phyloP scores from a whole-genome alignment of 2,329 filamentous ascomycete species.

The Ophiocordyceps unilateralis region DNA sequence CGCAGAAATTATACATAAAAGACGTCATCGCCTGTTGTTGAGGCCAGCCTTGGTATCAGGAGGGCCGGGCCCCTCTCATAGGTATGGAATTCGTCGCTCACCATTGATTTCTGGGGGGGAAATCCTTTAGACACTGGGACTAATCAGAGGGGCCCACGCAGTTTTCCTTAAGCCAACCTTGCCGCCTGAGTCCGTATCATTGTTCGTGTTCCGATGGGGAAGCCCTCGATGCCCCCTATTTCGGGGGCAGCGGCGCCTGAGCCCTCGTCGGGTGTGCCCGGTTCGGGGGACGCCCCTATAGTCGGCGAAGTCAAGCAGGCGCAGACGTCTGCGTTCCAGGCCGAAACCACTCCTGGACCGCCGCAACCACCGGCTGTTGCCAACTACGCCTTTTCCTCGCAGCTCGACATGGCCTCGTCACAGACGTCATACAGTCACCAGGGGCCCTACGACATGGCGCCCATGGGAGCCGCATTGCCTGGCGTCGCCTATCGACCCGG shows the following conservation, averaged over 20 bases:
- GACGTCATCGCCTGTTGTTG: too few species aligned
- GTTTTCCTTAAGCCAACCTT: neutral
- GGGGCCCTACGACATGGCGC: slow-evolving; percentile 28
- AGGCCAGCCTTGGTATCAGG: too few species aligned
- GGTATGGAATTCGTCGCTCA: neutral
- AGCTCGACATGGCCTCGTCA: slow-evolving; percentile 23
- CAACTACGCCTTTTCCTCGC: slow-evolving; percentile 22
- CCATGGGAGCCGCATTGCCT: slow-evolving; percentile 26
- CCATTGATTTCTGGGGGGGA: too few species aligned
- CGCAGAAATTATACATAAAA: too few species aligned
- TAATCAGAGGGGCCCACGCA: neutral
- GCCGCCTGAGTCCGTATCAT: neutral
- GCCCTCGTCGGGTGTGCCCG: neutral
- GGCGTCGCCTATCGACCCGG: slow-evolving; percentile 19
- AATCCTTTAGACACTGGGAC: neutral
- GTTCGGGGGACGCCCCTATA: neutral
- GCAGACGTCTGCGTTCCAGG: neutral
- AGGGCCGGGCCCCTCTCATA: neutral
- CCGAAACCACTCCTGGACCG: neutral
- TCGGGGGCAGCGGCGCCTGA: neutral
- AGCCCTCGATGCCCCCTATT: neutral
- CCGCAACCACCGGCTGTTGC: slow-evolving; percentile 3
- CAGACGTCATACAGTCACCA: slow-evolving; percentile 7
- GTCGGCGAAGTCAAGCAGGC: slow-evolving; percentile 1
- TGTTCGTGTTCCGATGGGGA: neutral